Base-by-base conservation (phyloP, 495 filamentous ascomycete species). In the Rhypophila decipiens region DNA sequence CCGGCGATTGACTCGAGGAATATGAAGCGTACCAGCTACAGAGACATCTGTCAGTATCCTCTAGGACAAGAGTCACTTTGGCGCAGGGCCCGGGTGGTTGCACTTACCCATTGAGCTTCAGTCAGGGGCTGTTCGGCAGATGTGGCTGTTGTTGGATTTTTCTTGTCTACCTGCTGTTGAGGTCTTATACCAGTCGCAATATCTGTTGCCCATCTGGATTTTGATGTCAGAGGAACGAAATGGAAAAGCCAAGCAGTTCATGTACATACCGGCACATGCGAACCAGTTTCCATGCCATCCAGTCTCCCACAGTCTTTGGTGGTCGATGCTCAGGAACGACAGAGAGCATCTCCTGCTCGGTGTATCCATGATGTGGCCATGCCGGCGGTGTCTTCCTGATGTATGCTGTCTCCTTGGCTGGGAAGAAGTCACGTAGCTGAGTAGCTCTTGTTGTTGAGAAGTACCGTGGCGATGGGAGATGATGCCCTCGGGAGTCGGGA, bases 1-100 rank as follows among this genome's bases (percentile, higher is more conserved):
- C 85, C 93, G 9, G 93, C 93, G 24, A 98, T 87, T 42, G 85
- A 90, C 65, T 98, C 93, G 42, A 98, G 76, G 67, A 98, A 97
- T 50, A 98, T 75, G 55, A 95, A 87, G 18, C 93, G 77, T 10
- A 85, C 76, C 33, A 96, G 66, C 85, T 67, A 24, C 13, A 2
- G 12, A 18, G 10, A 19, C 5, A n/a, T n/a, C n/a, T n/a, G n/a
- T n/a, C n/a, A n/a, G n/a, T n/a, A n/a, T n/a, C n/a, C n/a, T n/a
- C n/a, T n/a, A n/a, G n/a, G n/a, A n/a, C n/a, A n/a, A n/a, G n/a
- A n/a, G n/a, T n/a, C n/a, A 17, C 0, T 51, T 59, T 42, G 57
- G 53, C 42, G 22, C 12, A n/a, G 19, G 21, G 5, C 5, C 24
- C 27, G 13, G 34, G 7, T 31, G 27, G 1, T 17, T 18, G 13